Evolutionary conservation across 768 basidiomycete genomes (phyloP), one percentile per base, ranked within the genome.

Genomic region (button mushroom (Agaricus bisporus)): DNA sequence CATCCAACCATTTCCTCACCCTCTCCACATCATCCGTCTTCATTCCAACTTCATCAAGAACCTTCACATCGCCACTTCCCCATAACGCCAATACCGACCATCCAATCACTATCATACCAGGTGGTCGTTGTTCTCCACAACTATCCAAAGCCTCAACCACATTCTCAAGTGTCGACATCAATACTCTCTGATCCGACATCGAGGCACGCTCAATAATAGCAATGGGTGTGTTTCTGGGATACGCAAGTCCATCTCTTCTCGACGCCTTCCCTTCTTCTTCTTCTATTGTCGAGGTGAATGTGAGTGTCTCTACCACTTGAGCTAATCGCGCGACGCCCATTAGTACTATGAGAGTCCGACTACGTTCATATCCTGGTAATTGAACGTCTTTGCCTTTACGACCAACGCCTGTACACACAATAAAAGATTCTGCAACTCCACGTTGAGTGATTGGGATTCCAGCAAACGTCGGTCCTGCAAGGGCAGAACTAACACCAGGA

Each of bases 141-240:
- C 78, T 81, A 52, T 86, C 84, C 65, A 98, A 65, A 1, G 88
- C 92, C 15, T 67, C 68, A 14, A 78, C 80, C 37, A 98, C 80
- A 61, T 86, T 77, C 51, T 70, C 74, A 46, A 99, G 65, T 1
- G 94, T 98, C 15, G 86, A 88, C 26, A 76, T 75, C 18, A 97
- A 75, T 2, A 89, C 82, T 12, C 97, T 73, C 68, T 98, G 97
- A 68, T 99, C 97, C 0, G 87, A 83, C 78, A 91, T 88, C 18
- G 89, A 91, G n/a, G 91, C 94, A 6, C 95, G 81, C 68, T 99
- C 97, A 49, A 99, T 83, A 59, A 98, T 85, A 7, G 94, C 92
- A 59, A 98, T 91, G 4, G 97, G 97, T 15, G 80, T 73, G 61
- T 87, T 70, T 0, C 70, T 58, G 0, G 95, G 97, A 65, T 92